A percentile compares a stretch with the other conserved stretches of the same genome.
phyloP scores from a whole-genome alignment of 2,329 filamentous ascomycete genomes.

The Pseudocercospora pini-densiflorae region DNA sequence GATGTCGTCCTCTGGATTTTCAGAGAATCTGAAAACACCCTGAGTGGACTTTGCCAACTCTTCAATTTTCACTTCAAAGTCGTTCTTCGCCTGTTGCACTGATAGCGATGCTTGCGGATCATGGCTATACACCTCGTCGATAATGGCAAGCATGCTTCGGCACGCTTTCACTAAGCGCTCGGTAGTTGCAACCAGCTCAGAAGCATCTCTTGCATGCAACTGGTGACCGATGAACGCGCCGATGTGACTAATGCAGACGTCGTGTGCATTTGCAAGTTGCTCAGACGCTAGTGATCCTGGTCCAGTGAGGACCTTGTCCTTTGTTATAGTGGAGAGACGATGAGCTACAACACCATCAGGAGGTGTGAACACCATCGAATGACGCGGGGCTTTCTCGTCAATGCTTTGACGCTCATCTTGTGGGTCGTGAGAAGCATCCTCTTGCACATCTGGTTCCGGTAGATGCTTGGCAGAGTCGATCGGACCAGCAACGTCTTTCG shows the following conservation, averaged over 20 bases:
- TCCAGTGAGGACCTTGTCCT: slow-evolving; percentile 21
- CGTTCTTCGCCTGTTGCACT: slow-evolving; percentile 70
- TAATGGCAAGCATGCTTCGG: slow-evolving; percentile 74
- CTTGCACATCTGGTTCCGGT: slow-evolving; percentile 8
- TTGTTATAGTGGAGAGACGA: slow-evolving; percentile 35
- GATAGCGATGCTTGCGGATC: slow-evolving; percentile 70
- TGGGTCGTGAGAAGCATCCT: slow-evolving; percentile 12
- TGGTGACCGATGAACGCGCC: slow-evolving; percentile 94
- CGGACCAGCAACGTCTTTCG: slow-evolving; percentile 8
- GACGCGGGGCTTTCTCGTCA: slow-evolving; percentile 7
- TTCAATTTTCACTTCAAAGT: slow-evolving; percentile 79
- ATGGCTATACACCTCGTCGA: slow-evolving; percentile 81
- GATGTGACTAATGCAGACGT: slow-evolving; percentile 86
- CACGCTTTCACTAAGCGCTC: slow-evolving; percentile 84
- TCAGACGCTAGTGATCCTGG: slow-evolving; percentile 78
- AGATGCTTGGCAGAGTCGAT: slow-evolving; percentile 32
- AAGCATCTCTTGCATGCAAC: slow-evolving; percentile 86
- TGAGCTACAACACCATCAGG: slow-evolving; percentile 33
- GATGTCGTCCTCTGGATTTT: slow-evolving; percentile 72
- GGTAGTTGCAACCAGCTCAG: slow-evolving; percentile 80
- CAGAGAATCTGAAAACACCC: slow-evolving; percentile 73
- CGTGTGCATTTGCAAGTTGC: slow-evolving; percentile 77
- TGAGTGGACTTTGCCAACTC: slow-evolving; percentile 80
- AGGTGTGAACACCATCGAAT: slow-evolving; percentile 27
- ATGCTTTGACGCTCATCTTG: slow-evolving; percentile 5